Evolutionary conservation across 257 asterid genomes (phyloP).

Genomic region (Echium plantagineum): DNA sequence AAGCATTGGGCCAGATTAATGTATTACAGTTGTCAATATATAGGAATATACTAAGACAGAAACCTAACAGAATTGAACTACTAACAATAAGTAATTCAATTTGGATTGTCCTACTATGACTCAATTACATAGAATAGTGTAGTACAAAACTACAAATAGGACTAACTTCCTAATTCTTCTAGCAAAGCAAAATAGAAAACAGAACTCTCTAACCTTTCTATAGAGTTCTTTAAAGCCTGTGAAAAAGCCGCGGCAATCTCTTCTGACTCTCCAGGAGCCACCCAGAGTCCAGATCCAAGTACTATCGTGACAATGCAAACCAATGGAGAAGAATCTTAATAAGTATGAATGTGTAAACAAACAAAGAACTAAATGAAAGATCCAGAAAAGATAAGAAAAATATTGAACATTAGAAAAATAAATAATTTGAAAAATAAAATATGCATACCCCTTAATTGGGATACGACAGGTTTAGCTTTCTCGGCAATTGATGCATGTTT

Average conservation of each 20-base stretch:
- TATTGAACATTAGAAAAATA: too few species aligned
- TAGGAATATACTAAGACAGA: too few species aligned
- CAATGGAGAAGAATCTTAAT: constrained; percentile 1
- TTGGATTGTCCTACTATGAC: too few species aligned
- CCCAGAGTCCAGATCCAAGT: constrained; percentile 94
- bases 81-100: too few species aligned
- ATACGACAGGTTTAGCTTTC: constrained; percentile 71
- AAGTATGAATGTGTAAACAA: constrained; percentile 8
- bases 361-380: constrained; percentile 2
- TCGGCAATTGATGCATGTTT: constrained; percentile 65
- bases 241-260: constrained; percentile 92
- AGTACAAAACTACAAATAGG: too few species aligned
- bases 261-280: constrained; percentile 98
- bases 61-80: too few species aligned
- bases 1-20: too few species aligned
- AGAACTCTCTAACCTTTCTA: constrained; percentile 52
- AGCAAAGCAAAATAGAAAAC: background rate
- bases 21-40: too few species aligned
- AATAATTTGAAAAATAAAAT: constrained; percentile 1
- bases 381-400: background rate
- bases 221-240: constrained; percentile 85
- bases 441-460: constrained; percentile 69
- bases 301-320: constrained; percentile 30
- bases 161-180: too few species aligned
- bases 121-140: background rate